Evolutionary conservation across 2,329 filamentous ascomycete genomes (phyloP).

Genomic region (Coniella lustricola): DNA sequence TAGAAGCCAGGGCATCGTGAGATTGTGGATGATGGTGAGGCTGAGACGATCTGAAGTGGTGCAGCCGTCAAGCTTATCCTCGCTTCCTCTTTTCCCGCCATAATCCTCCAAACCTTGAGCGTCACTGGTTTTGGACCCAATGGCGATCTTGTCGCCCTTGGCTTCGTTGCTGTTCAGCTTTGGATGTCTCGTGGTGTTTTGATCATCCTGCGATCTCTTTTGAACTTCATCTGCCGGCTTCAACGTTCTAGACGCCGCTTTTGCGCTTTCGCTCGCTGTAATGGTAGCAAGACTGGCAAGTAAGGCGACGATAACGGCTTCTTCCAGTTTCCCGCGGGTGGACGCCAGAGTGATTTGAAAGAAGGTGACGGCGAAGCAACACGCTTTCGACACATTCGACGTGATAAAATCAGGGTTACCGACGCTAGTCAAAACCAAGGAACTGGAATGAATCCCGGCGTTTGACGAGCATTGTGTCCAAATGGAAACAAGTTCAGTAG

Average conservation of each 20-base stretch:
- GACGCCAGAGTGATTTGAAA: constrained; percentile 5
- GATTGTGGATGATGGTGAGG: background rate
- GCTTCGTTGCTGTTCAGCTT: no score
- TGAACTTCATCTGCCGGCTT: no score
- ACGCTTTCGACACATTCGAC: background rate
- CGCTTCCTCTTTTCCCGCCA: background rate
- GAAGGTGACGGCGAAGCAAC: constrained; percentile 3
- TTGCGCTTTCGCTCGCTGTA: background rate
- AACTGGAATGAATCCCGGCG: background rate
- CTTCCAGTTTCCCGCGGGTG: background rate
- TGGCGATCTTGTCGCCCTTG: no score
- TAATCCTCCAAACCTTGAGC: no score
- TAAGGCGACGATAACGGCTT: background rate
- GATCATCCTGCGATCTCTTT: no score
- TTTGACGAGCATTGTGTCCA: background rate
- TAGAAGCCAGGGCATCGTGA: constrained; percentile 6
- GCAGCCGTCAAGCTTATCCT: background rate
- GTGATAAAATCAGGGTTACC: no score
- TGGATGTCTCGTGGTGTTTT: no score
- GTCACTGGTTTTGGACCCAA: no score
- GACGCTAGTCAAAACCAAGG: no score
- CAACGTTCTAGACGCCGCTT: no score
- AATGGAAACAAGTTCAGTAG: background rate
- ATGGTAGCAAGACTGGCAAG: constrained; percentile 1
- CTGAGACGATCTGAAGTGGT: background rate